phyloP scores from a whole-genome alignment of 2,329 filamentous ascomycete genomes.

The Macrophomina phaseolina region DNA sequence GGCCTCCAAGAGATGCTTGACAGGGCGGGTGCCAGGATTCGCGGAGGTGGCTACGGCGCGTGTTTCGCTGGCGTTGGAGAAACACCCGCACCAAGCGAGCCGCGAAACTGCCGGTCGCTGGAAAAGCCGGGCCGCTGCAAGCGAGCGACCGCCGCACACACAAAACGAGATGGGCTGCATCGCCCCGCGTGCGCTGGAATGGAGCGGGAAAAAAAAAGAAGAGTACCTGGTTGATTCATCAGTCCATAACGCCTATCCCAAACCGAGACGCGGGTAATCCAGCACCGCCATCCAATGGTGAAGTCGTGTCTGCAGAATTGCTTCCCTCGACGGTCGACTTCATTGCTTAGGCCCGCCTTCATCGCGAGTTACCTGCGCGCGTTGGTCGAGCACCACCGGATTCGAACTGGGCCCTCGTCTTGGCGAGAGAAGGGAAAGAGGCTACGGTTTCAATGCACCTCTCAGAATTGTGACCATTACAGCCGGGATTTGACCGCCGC shows the following conservation, averaged over 20 bases:
- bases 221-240: conserved; percentile 41
- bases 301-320: conserved; percentile 50
- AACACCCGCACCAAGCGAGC: background rate
- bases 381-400: conserved; percentile 47
- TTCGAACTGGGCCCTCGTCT: conserved; percentile 48
- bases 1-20: conserved; percentile 4
- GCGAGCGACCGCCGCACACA: no score
- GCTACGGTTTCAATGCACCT: conserved; percentile 28
- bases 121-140: no score
- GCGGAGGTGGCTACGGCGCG: background rate
- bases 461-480: conserved; percentile 29
- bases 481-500: conserved; percentile 1
- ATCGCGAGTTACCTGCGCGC: conserved; percentile 48
- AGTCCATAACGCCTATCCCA: conserved; percentile 41
- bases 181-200: no score
- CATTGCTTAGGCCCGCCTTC: conserved; percentile 50
- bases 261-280: conserved; percentile 47
- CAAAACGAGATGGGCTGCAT: no score
- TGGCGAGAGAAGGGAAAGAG: conserved; percentile 26
- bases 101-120: no score
- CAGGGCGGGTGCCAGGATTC: background rate
- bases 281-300: conserved; percentile 49
- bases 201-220: conserved; percentile 33
- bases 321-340: conserved; percentile 50
- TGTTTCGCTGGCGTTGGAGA: conserved; percentile 16